These are phyloP conservation scores for Saksenaea oblongispora DNA, from an alignment of 371 early-diverging fungal genomes.

Conservation along the genomic window DNA sequence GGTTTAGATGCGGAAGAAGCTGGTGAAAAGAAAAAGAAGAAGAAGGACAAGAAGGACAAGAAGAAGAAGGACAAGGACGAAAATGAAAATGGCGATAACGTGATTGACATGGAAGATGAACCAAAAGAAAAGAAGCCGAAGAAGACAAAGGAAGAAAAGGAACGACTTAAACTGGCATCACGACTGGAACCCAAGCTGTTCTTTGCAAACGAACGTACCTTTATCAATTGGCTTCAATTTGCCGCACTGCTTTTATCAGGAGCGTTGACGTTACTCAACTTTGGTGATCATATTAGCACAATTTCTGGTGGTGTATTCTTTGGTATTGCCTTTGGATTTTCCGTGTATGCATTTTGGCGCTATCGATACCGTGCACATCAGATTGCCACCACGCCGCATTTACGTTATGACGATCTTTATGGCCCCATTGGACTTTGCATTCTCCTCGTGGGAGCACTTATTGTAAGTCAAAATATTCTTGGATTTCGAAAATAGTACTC, in stretches of 20 bases:
- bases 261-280: constrained; percentile 74
- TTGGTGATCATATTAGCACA: constrained; percentile 53
- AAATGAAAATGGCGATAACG: neutral
- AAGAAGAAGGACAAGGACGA: constrained; percentile 9
- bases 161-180: constrained; percentile 1
- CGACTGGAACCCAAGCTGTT: constrained; percentile 59
- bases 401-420: constrained; percentile 40
- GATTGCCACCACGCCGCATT: constrained; percentile 26
- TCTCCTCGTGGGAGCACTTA: constrained; percentile 30
- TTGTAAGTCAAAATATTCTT: constrained; percentile 26
- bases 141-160: neutral
- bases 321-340: constrained; percentile 28
- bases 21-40: constrained; percentile 13
- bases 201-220: constrained; percentile 94
- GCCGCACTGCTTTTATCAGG: constrained; percentile 67
- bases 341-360: constrained; percentile 34
- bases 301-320: constrained; percentile 38
- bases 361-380: constrained; percentile 39
- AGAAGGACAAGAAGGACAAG: constrained; percentile 30
- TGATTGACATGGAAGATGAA: neutral
- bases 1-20: neutral
- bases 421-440: constrained; percentile 38
- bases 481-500: neutral
- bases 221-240: constrained; percentile 83
- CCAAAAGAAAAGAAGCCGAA: constrained; percentile 9